phyloP scores from a whole-genome alignment of 257 asterid species.

The Ophiorrhiza pumila region DNA sequence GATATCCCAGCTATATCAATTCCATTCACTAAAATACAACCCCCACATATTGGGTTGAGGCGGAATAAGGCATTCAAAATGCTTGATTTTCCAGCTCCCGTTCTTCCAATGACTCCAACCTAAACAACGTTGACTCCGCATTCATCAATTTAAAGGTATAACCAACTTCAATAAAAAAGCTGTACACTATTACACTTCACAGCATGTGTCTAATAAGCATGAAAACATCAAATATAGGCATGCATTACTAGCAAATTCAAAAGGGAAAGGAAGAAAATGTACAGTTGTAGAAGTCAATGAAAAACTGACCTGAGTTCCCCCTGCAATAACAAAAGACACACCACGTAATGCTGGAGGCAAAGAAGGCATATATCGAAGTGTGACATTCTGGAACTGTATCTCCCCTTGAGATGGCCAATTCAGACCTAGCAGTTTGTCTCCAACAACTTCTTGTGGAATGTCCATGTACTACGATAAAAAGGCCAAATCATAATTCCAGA shows the following conservation, averaged over 20 bases:
- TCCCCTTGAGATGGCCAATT: conserved; percentile 76
- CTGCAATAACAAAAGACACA: conserved; percentile 56
- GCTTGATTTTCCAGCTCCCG: conserved; percentile 98
- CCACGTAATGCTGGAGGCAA: conserved; percentile 67
- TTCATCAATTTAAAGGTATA: background rate
- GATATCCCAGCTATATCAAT: conserved; percentile 50
- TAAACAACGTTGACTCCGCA: conserved; percentile 20
- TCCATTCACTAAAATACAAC: conserved; percentile 60
- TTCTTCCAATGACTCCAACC: conserved; percentile 96
- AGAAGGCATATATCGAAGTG: conserved; percentile 73
- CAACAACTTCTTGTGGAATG: conserved; percentile 65
- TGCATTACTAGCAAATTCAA: background rate
- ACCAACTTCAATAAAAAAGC: background rate
- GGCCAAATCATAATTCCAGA: conserved; percentile 12
- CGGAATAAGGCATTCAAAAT: conserved; percentile 79
- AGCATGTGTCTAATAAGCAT: background rate
- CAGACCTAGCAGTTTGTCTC: conserved; percentile 33
- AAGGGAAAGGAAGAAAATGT: background rate
- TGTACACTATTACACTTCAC: background rate
- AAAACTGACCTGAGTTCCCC: conserved; percentile 69
- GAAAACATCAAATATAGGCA: background rate
- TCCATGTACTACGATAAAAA: conserved; percentile 67
- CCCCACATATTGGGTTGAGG: conserved; percentile 64
- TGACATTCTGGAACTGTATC: conserved; percentile 68
- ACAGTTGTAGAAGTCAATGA: background rate